phyloP scores from a whole-genome alignment of 345 rosid genomes.

The Populus ilicifolia region DNA sequence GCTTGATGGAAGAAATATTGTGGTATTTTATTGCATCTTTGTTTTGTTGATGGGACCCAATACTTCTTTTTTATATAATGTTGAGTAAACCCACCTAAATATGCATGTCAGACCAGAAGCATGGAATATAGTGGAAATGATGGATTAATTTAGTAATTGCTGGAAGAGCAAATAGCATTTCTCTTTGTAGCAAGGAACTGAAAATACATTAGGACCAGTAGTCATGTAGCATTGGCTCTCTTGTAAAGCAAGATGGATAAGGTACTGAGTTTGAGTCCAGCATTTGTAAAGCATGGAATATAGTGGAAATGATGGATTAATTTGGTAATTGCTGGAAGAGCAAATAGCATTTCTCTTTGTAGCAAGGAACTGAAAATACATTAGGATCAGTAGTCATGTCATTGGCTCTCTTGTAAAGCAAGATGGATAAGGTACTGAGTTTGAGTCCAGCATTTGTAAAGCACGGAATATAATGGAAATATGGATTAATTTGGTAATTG shows the following conservation, averaged over 20 bases:
- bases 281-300: too few species aligned
- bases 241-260: background rate
- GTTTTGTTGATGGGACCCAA: background rate
- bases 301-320: too few species aligned
- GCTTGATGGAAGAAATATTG: conserved; percentile 82
- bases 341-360: background rate
- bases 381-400: background rate
- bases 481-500: too few species aligned
- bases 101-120: background rate
- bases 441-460: background rate
- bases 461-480: too few species aligned
- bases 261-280: too few species aligned
- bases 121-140: background rate
- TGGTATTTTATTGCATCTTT: conserved; percentile 39
- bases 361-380: background rate
- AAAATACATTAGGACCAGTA: background rate
- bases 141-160: background rate
- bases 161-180: background rate
- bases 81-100: background rate
- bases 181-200: background rate
- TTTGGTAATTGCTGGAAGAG: too few species aligned
- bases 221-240: background rate
- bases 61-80: background rate
- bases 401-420: background rate
- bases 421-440: background rate